phyloP scores from a whole-genome alignment of 371 early-diverging fungal genomes.

The Apophysomyces trapeziformis region DNA sequence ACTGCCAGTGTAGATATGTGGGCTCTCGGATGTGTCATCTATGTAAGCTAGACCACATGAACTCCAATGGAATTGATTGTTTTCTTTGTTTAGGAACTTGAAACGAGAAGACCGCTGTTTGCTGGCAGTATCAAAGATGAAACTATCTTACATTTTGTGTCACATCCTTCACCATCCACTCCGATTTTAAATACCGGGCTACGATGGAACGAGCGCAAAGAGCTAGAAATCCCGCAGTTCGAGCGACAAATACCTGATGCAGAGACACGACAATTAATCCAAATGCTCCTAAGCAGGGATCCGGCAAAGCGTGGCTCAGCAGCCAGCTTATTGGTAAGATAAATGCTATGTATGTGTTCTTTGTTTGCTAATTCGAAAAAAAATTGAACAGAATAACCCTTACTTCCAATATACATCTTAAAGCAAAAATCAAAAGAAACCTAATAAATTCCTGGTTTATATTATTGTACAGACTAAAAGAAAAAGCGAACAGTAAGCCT shows the following conservation, averaged over 20 bases:
- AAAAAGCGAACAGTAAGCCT: too few species aligned
- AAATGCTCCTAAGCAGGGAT: slow-evolving; percentile 42
- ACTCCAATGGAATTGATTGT: too few species aligned
- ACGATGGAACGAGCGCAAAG: slow-evolving; percentile 51
- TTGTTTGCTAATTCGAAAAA: neutral
- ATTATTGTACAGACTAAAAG: too few species aligned
- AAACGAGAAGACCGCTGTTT: slow-evolving; percentile 47
- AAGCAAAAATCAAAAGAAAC: too few species aligned
- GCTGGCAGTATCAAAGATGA: slow-evolving; percentile 49
- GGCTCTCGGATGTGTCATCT: slow-evolving; percentile 54
- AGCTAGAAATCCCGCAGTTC: slow-evolving; percentile 49
- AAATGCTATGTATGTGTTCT: neutral
- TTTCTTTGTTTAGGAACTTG: slow-evolving; percentile 35
- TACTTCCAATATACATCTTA: neutral
- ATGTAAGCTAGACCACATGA: slow-evolving; percentile 22
- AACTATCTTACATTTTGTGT: slow-evolving; percentile 53
- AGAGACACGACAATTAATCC: slow-evolving; percentile 39
- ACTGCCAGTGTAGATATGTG: slow-evolving; percentile 52
- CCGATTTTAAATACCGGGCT: slow-evolving; percentile 51
- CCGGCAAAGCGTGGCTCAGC: slow-evolving; percentile 47
- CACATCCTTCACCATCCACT: slow-evolving; percentile 53
- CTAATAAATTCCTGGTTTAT: too few species aligned
- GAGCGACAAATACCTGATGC: slow-evolving; percentile 39
- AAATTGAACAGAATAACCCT: neutral
- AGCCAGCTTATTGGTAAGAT: slow-evolving; percentile 38